Base-by-base conservation (phyloP, 2,329 filamentous ascomycete species). In the Hypoxylon sp. region DNA sequence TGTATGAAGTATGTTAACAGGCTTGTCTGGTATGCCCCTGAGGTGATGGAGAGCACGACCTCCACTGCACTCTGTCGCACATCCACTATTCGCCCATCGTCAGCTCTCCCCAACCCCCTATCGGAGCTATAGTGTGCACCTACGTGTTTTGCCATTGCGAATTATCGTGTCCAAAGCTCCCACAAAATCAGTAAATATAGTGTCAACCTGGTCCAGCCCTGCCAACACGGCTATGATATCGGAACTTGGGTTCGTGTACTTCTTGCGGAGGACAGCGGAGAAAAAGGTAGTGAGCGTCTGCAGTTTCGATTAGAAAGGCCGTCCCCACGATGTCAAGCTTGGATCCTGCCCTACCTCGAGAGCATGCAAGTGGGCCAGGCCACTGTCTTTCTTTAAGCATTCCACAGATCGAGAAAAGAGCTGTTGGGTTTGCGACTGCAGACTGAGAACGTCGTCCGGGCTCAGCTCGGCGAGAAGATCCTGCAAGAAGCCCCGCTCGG, bases 1-100 rank as follows among this genome's bases (percentile, higher is more conserved):
- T 98, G 93, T 35, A 95, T 95, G 70, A 99, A 92, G 75, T 98
- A 99, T 1, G 93, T 96, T 51, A 97, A 83, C 18, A 99, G 81
- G 43, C 92, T 95, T 3, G 95, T 98, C 75, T 96, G 92, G 74
- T 97, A 98, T 54, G 93, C 93, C n/a, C 94, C 93, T 8, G 93
- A 91, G 5, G 92, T 90, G 53, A 97, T 87, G 11, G 92, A 89
- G 56, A 97, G 82, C 6, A 93, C 87, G 38, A 91, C 88, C 67
- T 90, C 83, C 24, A 97, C 84, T 6, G 93, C 94, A 72, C 91
- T 92, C 65, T 88, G 83, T 55, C 93, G 88, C 48, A 95, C 72
- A 33, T 89, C 84, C 69, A 90, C 89, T 93, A 65, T 64, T 75
- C 58, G 33, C 4, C 35, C 48, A 42, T 48, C 31, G 23, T 29